A percentile compares a stretch with the other conserved stretches of the same genome.
Conservation (phyloP, 768 basidiomycete genomes). For the Tephrocybe sp. region DNA sequence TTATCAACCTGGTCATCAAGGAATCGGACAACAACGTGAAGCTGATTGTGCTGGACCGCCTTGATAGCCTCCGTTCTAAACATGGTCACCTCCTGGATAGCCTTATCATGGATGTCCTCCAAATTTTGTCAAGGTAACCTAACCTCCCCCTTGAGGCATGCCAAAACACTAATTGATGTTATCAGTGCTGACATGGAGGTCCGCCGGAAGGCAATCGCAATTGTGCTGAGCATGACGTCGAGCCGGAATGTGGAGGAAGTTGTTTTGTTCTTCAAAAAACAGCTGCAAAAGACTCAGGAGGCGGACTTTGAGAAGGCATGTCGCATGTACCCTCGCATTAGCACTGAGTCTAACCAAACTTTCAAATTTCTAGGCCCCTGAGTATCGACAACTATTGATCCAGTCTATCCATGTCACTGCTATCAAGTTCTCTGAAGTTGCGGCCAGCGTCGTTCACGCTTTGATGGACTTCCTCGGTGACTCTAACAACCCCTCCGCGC, state of each 20-base stretch:
- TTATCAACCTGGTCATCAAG: conserved; percentile 88
- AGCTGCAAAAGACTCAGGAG: conserved; percentile 91
- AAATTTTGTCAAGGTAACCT: conserved; percentile 85
- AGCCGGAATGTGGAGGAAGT: conserved; percentile 97
- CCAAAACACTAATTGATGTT: not conserved
- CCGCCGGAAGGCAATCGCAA: conserved; percentile 84
- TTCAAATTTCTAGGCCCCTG: conserved; percentile 82
- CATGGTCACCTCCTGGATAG: conserved; percentile 89
- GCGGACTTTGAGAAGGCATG: conserved; percentile 88
- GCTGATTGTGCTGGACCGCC: conserved; percentile 91
- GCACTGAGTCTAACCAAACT: no score
- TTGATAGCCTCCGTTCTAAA: conserved; percentile 77
- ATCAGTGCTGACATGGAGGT: conserved; percentile 93
- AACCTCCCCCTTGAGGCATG: no score
- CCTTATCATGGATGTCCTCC: conserved; percentile 94
- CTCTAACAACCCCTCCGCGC: conserved; percentile 90
- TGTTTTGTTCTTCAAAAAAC: conserved; percentile 95
- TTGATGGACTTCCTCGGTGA: conserved; percentile 95
- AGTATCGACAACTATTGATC: conserved; percentile 95
- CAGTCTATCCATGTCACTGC: conserved; percentile 97
- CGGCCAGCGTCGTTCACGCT: conserved; percentile 91
- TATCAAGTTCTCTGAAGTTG: conserved; percentile 95
- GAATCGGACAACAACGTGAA: conserved; percentile 99
- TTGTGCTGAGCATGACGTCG: conserved; percentile 91
- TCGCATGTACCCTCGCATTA: no score